These are phyloP conservation scores for Drechslerella coelobrocha DNA, from an alignment of 2,329 filamentous ascomycete species.

Conservation along the genomic window DNA sequence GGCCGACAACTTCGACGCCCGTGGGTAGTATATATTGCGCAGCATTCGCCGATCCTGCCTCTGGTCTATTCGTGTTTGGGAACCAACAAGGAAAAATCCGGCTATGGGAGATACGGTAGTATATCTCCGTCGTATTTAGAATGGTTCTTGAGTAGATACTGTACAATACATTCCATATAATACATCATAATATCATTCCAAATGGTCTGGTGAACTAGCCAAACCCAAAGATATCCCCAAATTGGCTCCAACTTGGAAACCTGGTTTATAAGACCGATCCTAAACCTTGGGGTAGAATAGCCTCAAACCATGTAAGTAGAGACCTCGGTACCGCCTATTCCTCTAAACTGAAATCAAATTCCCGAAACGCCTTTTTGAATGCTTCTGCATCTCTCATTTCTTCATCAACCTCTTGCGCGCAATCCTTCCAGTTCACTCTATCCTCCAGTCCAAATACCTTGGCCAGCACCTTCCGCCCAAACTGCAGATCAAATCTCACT, in stretches of 20 bases:
- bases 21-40: constrained; percentile 75
- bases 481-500: constrained; percentile 86
- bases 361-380: constrained; percentile 82
- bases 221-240: too few species aligned
- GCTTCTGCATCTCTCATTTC: constrained; percentile 78
- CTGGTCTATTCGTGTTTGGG: constrained; percentile 78
- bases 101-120: constrained; percentile 84
- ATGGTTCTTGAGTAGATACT: constrained; percentile 26
- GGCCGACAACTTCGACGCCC: constrained; percentile 90
- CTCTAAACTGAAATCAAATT: constrained; percentile 78
- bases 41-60: constrained; percentile 69
- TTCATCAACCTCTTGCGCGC: constrained; percentile 75
- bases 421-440: constrained; percentile 84
- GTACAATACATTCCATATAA: constrained; percentile 33
- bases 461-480: constrained; percentile 83
- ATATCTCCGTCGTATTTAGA: constrained; percentile 51
- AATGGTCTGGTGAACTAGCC: too few species aligned
- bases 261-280: too few species aligned
- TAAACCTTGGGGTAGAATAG: too few species aligned
- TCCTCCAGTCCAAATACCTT: constrained; percentile 82
- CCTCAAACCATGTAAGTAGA: too few species aligned
- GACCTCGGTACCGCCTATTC: constrained; percentile 26
- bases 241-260: too few species aligned
- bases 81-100: constrained; percentile 89
- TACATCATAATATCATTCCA: constrained; percentile 22